Evolutionary conservation across 2,329 filamentous ascomycete species (phyloP).

Genomic region (Cyanodermella asteris): DNA sequence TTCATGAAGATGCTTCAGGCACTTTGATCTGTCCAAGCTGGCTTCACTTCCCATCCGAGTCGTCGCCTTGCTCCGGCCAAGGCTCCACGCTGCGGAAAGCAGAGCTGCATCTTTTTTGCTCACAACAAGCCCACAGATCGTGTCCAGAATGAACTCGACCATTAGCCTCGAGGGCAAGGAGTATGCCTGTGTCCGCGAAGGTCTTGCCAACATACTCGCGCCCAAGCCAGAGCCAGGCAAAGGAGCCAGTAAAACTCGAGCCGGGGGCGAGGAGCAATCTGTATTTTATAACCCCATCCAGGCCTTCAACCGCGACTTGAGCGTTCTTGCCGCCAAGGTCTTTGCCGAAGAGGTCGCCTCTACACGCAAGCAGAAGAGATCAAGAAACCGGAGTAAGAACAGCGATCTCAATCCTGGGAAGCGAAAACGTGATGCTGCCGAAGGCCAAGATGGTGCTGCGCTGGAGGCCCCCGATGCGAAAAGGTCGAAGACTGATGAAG

Average conservation of each 20-base stretch:
- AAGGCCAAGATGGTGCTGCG: not conserved
- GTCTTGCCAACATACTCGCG: conserved; percentile 44
- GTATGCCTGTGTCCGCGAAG: conserved; percentile 43
- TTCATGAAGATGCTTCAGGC: too few species aligned
- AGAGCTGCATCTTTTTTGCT: too few species aligned
- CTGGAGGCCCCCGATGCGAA: not conserved
- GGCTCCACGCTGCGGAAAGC: too few species aligned
- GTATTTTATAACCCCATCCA: conserved; percentile 99
- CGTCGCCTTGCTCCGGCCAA: too few species aligned
- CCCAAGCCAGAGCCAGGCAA: conserved; percentile 25
- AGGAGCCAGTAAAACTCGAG: conserved; percentile 15
- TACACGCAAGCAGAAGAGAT: conserved; percentile 14
- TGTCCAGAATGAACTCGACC: too few species aligned
- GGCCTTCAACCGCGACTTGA: conserved; percentile 93
- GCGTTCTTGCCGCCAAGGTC: conserved; percentile 73
- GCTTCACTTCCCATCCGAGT: too few species aligned
- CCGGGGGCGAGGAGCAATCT: conserved; percentile 40
- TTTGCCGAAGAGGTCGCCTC: conserved; percentile 51
- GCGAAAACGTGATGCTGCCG: conserved; percentile 8
- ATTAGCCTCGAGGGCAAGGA: conserved; percentile 27
- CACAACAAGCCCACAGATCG: too few species aligned
- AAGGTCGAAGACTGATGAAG: not conserved
- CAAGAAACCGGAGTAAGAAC: conserved; percentile 10
- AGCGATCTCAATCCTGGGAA: too few species aligned
- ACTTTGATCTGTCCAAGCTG: too few species aligned